Percentiles rank a stretch among this genome's conserved stretches.
Evolutionary conservation across 148 eudicot genomes (phyloP).

Genomic region (Gaultheria prostrata): DNA sequence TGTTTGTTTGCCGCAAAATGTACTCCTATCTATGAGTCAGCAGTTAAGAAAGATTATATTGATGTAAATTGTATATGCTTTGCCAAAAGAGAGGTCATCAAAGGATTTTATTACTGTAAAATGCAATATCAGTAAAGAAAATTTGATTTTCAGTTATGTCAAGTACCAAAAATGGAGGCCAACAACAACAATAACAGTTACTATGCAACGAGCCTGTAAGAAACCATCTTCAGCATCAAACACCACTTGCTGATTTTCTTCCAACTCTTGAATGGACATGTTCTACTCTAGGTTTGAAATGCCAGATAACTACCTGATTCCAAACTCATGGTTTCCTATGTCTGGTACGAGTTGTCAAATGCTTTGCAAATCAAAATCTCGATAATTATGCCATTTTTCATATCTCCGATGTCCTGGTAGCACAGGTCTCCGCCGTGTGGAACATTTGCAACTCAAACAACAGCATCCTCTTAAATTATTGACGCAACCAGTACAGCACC

Average conservation of each 20-base stretch:
- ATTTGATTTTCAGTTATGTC: background rate
- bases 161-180: background rate
- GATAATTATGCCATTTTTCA: background rate
- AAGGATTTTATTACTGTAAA: background rate
- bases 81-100: background rate
- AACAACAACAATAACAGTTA: background rate
- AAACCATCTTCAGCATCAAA: background rate
- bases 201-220: background rate
- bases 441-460: background rate
- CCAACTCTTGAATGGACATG: background rate
- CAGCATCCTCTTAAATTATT: background rate
- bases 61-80: background rate
- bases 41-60: background rate
- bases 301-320: background rate
- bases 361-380: background rate
- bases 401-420: slow-evolving; percentile 5
- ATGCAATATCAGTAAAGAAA: background rate
- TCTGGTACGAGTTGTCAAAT: background rate
- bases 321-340: background rate
- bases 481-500: background rate
- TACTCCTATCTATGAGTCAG: background rate
- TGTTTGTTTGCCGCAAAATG: background rate
- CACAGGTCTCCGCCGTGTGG: slow-evolving; percentile 3
- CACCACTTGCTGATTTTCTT: background rate
- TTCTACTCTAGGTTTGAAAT: background rate